Evolutionary conservation across 495 filamentous ascomycete species (phyloP), one percentile per base, ranked within the genome.

Genomic region (Cenococcum geophilum): DNA sequence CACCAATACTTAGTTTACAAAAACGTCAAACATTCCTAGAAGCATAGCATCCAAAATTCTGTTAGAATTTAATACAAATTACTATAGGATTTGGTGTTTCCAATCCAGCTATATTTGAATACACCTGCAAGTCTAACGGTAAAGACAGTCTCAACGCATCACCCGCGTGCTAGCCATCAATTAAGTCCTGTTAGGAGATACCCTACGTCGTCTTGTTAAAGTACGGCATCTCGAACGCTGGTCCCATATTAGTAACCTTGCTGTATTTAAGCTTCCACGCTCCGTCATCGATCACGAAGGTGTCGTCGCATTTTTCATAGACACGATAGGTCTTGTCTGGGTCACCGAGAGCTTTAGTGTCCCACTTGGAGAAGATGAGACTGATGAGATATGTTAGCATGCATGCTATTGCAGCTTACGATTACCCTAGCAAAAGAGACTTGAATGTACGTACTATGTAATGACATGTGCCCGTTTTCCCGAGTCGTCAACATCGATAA

Each of bases 231-330:
- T 51, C 48, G 48, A 51, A 51, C 48, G 8, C 18, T 10, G 48
- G 48, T 10, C 8, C 48, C 48, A 20, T 20, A 51, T 51, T 18
- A 20, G 48, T 51, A 20, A 51, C 48, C 48, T 51, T 51, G 48
- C 48, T 51, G n/a, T 51, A 51, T 18, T 51, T 51, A 6, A 51
- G 48, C 48, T 51, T 51, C 48, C 48, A 51, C 6, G 18, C 8
- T 10, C 48, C 48, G 8, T 25, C 6, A 20, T 51, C 48, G 6
- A 51, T 6, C 48, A 51, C 48, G 18, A 20, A 51, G n/a, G 6
- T 51, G 22, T 51, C 48, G 22, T 51, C 48, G 22, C 48, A 51
- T 51, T 51, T 20, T 25, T 51, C 48, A 20, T 25, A 51, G 48
- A 51, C 48, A 18, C 48, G 48, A 18, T 51, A 51, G n/a, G 48